phyloP scores from a whole-genome alignment of 768 basidiomycete species.

The Hygrophorus russula region DNA sequence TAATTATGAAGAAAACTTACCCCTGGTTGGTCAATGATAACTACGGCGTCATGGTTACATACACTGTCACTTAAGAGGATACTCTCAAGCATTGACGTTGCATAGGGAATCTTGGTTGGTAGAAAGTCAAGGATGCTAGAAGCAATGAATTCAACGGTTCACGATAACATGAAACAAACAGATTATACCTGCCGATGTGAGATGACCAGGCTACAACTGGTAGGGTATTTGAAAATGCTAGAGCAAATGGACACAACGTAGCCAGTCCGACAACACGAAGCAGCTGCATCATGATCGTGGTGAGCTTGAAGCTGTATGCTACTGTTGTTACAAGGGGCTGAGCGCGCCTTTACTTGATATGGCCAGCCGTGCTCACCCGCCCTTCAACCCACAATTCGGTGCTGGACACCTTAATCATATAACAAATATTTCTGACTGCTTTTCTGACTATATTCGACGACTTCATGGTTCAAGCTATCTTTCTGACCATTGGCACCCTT shows the following conservation, averaged over 20 bases:
- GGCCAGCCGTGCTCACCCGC: not conserved
- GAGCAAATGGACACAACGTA: constrained; percentile 32
- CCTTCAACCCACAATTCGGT: not conserved
- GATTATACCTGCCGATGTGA: no score
- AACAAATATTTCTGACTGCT: not conserved
- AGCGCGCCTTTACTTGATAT: no score
- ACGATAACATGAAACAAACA: not conserved
- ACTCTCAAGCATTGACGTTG: constrained; percentile 28
- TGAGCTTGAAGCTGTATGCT: no score
- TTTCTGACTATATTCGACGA: not conserved
- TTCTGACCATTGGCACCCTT: not conserved
- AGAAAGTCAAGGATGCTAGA: constrained; percentile 36
- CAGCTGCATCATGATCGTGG: no score
- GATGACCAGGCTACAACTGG: constrained; percentile 71
- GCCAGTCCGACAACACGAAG: no score
- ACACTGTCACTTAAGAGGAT: constrained; percentile 34
- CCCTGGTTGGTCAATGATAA: constrained; percentile 62
- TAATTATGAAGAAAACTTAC: constrained; percentile 27
- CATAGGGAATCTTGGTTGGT: constrained; percentile 19
- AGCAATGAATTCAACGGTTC: not conserved
- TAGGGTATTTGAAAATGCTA: constrained; percentile 50
- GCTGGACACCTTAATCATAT: constrained; percentile 2
- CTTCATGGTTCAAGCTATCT: not conserved
- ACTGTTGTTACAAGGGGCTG: not conserved
- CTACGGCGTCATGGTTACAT: constrained; percentile 55